Evolutionary conservation across 306 rosid genomes (phyloP).

Genomic region (Ziziphus jujuba): DNA sequence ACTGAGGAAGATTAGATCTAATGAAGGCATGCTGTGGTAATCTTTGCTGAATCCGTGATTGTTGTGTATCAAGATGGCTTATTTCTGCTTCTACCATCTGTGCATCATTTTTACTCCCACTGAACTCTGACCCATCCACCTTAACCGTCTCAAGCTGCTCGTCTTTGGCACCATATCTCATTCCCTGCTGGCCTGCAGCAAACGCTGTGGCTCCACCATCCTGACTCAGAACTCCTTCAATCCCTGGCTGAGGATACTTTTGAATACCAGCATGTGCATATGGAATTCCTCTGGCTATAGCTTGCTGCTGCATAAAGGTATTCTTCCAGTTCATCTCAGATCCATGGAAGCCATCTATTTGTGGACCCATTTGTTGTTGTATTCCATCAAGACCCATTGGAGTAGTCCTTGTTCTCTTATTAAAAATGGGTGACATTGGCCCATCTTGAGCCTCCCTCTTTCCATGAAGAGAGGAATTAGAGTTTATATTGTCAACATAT

Average conservation of each 20-base stretch:
- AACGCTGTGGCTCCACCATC: constrained; percentile 54
- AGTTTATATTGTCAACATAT: constrained; percentile 53
- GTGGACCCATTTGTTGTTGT: constrained; percentile 59
- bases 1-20: constrained; percentile 73
- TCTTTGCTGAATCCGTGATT: constrained; percentile 58
- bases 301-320: constrained; percentile 64
- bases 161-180: constrained; percentile 71
- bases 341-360: constrained; percentile 60
- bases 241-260: constrained; percentile 67
- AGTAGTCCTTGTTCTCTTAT: constrained; percentile 66
- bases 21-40: constrained; percentile 49
- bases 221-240: constrained; percentile 72
- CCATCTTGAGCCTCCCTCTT: constrained; percentile 86
- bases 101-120: constrained; percentile 53
- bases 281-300: constrained; percentile 67
- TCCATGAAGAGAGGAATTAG: constrained; percentile 51
- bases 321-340: constrained; percentile 79
- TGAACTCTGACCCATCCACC: constrained; percentile 60
- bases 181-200: constrained; percentile 59
- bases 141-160: constrained; percentile 79
- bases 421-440: constrained; percentile 59
- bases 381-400: constrained; percentile 57
- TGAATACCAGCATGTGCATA: constrained; percentile 54
- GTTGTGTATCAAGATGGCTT: constrained; percentile 71
- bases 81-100: constrained; percentile 58